Evolutionary conservation across 1,139 yeast species (phyloP), one percentile per base, ranked within the genome.

Genomic region (Magnusiomyces fungicola): DNA sequence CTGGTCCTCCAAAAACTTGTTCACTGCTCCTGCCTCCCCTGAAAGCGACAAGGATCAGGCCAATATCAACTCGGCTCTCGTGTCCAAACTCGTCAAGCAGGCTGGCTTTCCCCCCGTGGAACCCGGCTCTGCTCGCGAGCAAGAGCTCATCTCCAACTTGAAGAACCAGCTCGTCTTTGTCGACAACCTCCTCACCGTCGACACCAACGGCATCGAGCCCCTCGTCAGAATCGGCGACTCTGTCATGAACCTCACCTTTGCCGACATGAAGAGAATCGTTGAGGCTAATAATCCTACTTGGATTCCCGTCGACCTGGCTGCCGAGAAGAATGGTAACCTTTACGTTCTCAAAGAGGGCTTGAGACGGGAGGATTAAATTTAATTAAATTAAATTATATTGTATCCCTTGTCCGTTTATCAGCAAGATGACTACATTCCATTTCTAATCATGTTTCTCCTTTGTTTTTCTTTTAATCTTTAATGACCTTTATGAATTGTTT

Each of bases 101-200:
- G 55, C 61, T 4, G 66, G 64, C 7, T 56, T 62, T 27, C 51
- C 52, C 21, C 54, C 59, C 5, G 59, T 58, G 14, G 44, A 50
- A 16, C 45, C 52, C 32, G 58, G 54, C 22, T 48, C 57, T 6
- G 48, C 45, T 3, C 49, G 55, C 23, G 57, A 57, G 46, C 46
- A 45, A 4, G 51, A 52, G 45, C 55, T 65, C 43, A 46, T 60
- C 39, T 46, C 51, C 6, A 67, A 67, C 44, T 58, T 68, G 32
- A 55, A 58, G 22, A 63, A 60, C 42, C 71, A 69, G 58, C 59
- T 68, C 37, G 62, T 59, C 30, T 68, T 68, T 52, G 68, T 68
- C 1, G 66, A 67, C 53, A 64, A 61, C 32, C 60, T 68, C 29
- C 57, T 63, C 14, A 59, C 58, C 14, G 67, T 66, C 2, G 63